Evolutionary conservation across 192 early-diverging fungal genomes (phyloP), one percentile per base, ranked within the genome.

Genomic region (Coemansia sp.): DNA sequence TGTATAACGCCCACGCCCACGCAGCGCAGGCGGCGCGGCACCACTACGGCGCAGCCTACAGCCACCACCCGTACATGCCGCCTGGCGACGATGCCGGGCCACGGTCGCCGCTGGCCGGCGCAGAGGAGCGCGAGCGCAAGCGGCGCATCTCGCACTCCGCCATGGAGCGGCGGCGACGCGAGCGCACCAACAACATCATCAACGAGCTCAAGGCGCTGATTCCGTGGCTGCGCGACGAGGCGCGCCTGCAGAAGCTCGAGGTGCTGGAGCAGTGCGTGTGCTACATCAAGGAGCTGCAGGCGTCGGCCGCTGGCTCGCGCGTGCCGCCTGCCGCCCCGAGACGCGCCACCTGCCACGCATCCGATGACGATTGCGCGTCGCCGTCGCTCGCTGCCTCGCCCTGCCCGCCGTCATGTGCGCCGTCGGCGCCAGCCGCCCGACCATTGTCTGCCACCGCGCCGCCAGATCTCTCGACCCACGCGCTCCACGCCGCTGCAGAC

Each of bases 181-280:
- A 94, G 61, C 84, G 90, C 29, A 96, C 91, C 68, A 96, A 96
- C 70, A 87, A 89, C 60, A 88, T 90, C 70, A 90, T 96, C 30
- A 65, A 87, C 42, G 86, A 91, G 50, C 84, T 96, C 32, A 90
- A 89, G 72, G 68, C 77, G 29, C 75, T 95, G 6, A 87, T 94
- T 17, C 92, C 93, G 7, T 59, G 61, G 56, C 54, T 67, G 18
- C 65, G 56, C 33, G 59, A 79, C 42, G 56, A 67, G 33, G 60
- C 63, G 3, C 67, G 71, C 4, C 52, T 68, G 71, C 74, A 76
- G 28, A 82, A 82, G 50, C 74, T 82, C 28, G 71, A 82, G 22
- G 70, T 82, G 7, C 64, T 82, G 7, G 71, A 82, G 68, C 56
- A 63, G 12, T 63, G 64, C 29, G 63, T 68, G 17, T 29, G 18